These are phyloP conservation scores for Kluyveromyces starmeri DNA, from an alignment of 805 yeast species.

Conservation along the genomic window DNA sequence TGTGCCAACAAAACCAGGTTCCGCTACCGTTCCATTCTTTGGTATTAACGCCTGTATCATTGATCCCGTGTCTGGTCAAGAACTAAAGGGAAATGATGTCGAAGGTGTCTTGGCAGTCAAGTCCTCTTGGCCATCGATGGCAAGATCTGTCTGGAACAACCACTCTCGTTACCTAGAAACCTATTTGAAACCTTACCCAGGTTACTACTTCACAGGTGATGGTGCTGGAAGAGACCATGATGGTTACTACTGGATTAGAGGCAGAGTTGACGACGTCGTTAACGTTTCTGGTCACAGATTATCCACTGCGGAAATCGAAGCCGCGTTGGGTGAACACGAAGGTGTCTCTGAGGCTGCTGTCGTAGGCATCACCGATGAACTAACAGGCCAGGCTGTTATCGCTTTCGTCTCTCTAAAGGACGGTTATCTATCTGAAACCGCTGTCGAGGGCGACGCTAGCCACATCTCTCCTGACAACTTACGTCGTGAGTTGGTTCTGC, in stretches of 20 bases:
- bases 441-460: constrained; percentile 23
- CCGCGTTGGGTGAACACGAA: constrained; percentile 72
- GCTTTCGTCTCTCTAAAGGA: constrained; percentile 84
- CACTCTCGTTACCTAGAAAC: constrained; percentile 84
- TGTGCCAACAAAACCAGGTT: constrained; percentile 93
- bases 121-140: constrained; percentile 97
- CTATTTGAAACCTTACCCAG: constrained; percentile 86
- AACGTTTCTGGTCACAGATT: constrained; percentile 96
- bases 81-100: constrained; percentile 76
- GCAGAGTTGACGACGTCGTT: constrained; percentile 97
- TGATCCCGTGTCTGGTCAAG: constrained; percentile 88
- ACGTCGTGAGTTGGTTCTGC: constrained; percentile 69
- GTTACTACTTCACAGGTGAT: constrained; percentile 93
- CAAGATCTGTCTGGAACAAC: constrained; percentile 88
- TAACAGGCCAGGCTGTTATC: constrained; percentile 95
- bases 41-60: constrained; percentile 87
- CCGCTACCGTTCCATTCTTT: constrained; percentile 93
- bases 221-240: constrained; percentile 97
- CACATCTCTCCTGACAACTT: constrained; percentile 33
- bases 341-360: constrained; percentile 93
- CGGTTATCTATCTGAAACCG: constrained; percentile 29
- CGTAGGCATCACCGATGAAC: constrained; percentile 87
- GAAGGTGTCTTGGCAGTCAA: constrained; percentile 93
- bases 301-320: constrained; percentile 97
- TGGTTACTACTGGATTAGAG: constrained; percentile 96